These are phyloP conservation scores for Clavaria fumosa DNA, from an alignment of 768 basidiomycete genomes.

Conservation along the genomic window DNA sequence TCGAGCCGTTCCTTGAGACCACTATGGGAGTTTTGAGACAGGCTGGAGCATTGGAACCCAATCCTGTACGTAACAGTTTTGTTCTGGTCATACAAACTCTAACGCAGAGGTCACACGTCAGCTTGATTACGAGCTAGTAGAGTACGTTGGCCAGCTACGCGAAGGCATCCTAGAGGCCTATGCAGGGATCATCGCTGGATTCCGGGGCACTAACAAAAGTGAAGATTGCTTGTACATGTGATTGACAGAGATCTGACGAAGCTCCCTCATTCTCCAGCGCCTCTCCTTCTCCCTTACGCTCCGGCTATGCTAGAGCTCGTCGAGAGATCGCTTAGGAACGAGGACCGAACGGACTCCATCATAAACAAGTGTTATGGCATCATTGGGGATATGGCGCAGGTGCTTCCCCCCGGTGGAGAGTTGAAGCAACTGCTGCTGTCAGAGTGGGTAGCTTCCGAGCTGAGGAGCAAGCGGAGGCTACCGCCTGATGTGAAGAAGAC, in stretches of 20 bases:
- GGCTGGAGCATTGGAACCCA: slow-evolving; percentile 77
- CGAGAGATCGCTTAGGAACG: slow-evolving; percentile 60
- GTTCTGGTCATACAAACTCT: not conserved
- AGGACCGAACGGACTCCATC: slow-evolving; percentile 69
- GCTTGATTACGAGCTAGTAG: slow-evolving; percentile 82
- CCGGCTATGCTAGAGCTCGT: slow-evolving; percentile 66
- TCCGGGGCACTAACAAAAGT: slow-evolving; percentile 79
- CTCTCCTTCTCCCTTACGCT: slow-evolving; percentile 53
- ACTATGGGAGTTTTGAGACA: slow-evolving; percentile 86
- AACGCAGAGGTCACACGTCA: slow-evolving; percentile 13
- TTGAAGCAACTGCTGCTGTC: slow-evolving; percentile 65
- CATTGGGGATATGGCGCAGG: slow-evolving; percentile 85
- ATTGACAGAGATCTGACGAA: slow-evolving; percentile 7
- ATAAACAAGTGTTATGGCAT: slow-evolving; percentile 69
- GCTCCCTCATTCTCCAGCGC: slow-evolving; percentile 16
- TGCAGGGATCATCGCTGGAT: slow-evolving; percentile 81
- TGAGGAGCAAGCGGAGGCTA: slow-evolving; percentile 62
- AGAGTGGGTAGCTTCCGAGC: slow-evolving; percentile 63
- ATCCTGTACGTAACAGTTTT: slow-evolving; percentile 43
- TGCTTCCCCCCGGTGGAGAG: slow-evolving; percentile 66
- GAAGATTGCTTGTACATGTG: slow-evolving; percentile 8
- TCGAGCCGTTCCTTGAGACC: slow-evolving; percentile 80
- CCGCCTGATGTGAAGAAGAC: slow-evolving; percentile 73
- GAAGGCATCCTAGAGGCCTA: slow-evolving; percentile 97
- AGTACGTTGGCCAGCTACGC: slow-evolving; percentile 79